Evolutionary conservation across 2,329 filamentous ascomycete genomes (phyloP), one percentile per base, ranked within the genome.

Genomic region (Paraphoma sp.): DNA sequence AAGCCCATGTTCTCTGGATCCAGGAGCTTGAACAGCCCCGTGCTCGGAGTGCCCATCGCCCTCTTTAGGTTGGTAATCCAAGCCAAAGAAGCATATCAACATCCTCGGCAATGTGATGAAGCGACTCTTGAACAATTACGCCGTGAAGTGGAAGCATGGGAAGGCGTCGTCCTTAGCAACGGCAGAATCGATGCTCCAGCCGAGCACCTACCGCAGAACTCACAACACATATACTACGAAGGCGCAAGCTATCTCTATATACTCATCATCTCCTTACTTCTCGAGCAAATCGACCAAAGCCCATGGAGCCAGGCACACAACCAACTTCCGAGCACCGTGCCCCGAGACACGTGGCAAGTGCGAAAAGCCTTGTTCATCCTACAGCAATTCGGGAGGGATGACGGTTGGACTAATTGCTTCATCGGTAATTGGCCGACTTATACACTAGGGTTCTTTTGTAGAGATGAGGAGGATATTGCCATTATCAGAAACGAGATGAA

Each of bases 371-470:
- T 54, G 1, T 38, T 54, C 23, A 62, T 64, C 16, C 18, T 64
- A 12, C 30, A 41, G 5, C 16, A 16, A 23, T 45, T 62, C 16
- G 30, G 51, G 12, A 11, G 51, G 10, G 56, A 62, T 18, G 17
- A 47, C 12, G 48, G 36, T 10, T 64, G 62, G 62, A 41, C 47
- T 23, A 43, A 30, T 6, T 60, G 54, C 40, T 62, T 54, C 33
- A 58, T 64, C 1, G 56, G 59, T 5, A 60, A 54, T 36, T 64
- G 62, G 62, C 54, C 59, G 10, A 46, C 60, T 11, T 62, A 64
- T 28, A 56, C 59, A 6, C 17, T 64, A 3, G 62, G 62, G 0
- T 60, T 60, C 28, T 62, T 64, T 31, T 41, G 58, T 16, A 42
- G 17, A 3, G 40, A 45, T 1, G n/a, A n/a, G 9, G 54, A 54